Conservation (phyloP, 1,284 basidiomycete species). For the Veloporphyrellus conicus region DNA sequence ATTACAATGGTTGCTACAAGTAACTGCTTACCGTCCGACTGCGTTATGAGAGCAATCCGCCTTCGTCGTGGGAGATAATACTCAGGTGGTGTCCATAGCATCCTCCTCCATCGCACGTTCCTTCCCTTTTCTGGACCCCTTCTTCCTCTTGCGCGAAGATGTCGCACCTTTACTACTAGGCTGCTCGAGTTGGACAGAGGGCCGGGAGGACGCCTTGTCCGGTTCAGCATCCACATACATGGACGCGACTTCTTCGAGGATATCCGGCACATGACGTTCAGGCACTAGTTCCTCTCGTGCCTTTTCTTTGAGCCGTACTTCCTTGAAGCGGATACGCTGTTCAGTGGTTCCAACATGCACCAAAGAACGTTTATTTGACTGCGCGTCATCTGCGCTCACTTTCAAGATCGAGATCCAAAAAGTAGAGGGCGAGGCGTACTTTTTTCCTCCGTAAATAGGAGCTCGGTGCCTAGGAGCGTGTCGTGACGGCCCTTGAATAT, state of each 20-base stretch:
- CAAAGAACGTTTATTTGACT: constrained; percentile 46
- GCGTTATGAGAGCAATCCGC: not conserved
- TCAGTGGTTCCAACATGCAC: constrained; percentile 54
- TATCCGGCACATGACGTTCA: constrained; percentile 7
- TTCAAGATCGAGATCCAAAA: constrained; percentile 1
- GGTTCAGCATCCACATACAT: constrained; percentile 22
- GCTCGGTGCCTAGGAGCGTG: constrained; percentile 63
- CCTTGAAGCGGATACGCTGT: constrained; percentile 56
- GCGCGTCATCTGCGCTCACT: constrained; percentile 35
- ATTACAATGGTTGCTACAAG: too few species aligned
- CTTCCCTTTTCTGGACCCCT: constrained; percentile 24
- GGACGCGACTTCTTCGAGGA: constrained; percentile 19
- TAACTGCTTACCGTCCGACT: too few species aligned
- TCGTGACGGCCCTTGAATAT: constrained; percentile 66
- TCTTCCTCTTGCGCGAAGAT: constrained; percentile 17
- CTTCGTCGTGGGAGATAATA: too few species aligned
- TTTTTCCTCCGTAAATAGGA: constrained; percentile 64
- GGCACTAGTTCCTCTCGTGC: constrained; percentile 4
- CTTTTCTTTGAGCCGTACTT: constrained; percentile 31
- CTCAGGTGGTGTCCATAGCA: constrained; percentile 19
- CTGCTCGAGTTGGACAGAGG: constrained; percentile 2
- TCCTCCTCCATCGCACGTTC: constrained; percentile 24
- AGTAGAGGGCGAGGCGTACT: constrained; percentile 32
- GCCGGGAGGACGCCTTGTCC: not conserved
- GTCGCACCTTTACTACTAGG: not conserved